A percentile compares a stretch with the other conserved stretches of the same genome.
Conservation (phyloP, 192 early-diverging fungal species). For the Diversispora eburnea region DNA sequence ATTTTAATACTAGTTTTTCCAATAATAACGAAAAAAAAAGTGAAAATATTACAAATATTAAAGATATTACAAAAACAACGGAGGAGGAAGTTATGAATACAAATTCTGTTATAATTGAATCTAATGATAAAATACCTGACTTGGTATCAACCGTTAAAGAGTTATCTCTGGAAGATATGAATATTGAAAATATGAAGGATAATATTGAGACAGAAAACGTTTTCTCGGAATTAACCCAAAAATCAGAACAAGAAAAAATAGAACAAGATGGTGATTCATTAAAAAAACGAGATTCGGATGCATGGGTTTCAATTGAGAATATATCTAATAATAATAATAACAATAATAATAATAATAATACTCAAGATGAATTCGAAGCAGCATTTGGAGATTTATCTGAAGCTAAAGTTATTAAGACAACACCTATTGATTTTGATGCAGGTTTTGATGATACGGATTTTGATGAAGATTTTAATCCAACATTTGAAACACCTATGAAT, state of each 20-base stretch:
- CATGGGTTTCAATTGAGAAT: slow-evolving; percentile 9
- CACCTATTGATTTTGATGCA: slow-evolving; percentile 25
- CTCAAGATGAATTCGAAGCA: slow-evolving; percentile 17
- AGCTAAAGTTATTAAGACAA: slow-evolving; percentile 11
- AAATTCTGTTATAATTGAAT: background rate
- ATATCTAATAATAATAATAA: background rate
- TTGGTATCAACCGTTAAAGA: too few relatives aligned
- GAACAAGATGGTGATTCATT: background rate
- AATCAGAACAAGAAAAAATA: background rate
- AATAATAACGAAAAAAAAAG: slow-evolving; percentile 1
- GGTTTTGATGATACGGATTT: slow-evolving; percentile 19
- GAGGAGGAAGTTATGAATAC: background rate
- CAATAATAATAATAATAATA: background rate
- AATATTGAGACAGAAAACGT: too few relatives aligned
- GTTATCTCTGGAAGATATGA: too few relatives aligned
- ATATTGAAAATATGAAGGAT: too few relatives aligned
- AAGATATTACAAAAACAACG: background rate
- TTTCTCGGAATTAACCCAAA: background rate
- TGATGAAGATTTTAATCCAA: slow-evolving; percentile 18
- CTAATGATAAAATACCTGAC: too few relatives aligned
- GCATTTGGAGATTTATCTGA: slow-evolving; percentile 21
- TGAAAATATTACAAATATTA: background rate
- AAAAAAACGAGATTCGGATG: background rate
- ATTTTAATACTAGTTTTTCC: slow-evolving; percentile 17
- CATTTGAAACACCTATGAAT: slow-evolving; percentile 13